Evolutionary conservation across 1,284 basidiomycete genomes (phyloP).

Genomic region (Papiliotrema terrestris): DNA sequence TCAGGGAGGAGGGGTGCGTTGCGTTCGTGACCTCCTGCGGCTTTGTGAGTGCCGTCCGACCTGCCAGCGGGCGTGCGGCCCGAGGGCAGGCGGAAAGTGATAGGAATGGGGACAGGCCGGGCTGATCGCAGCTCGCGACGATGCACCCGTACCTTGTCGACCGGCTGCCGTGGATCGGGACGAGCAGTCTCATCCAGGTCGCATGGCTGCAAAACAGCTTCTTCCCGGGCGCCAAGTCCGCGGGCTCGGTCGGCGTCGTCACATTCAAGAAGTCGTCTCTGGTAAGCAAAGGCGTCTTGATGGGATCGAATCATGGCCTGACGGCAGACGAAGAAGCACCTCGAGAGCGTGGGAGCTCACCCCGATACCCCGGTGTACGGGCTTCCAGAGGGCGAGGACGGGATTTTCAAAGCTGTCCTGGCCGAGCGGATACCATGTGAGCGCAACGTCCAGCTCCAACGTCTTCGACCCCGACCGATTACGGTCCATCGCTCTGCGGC

Average conservation of each 20-base stretch:
- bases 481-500: no score
- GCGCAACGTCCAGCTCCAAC: neutral
- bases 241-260: constrained; percentile 23
- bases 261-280: constrained; percentile 22
- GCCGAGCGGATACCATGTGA: constrained; percentile 18
- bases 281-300: constrained; percentile 8
- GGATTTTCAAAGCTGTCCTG: constrained; percentile 21
- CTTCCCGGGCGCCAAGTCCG: constrained; percentile 12
- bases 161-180: constrained; percentile 26
- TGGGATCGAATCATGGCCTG: neutral
- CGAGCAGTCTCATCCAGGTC: constrained; percentile 22
- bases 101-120: neutral
- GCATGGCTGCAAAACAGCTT: constrained; percentile 25
- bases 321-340: constrained; percentile 13
- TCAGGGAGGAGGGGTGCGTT: constrained; percentile 21
- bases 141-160: constrained; percentile 26
- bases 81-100: no score
- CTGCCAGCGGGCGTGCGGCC: neutral
- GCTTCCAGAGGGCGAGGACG: constrained; percentile 14
- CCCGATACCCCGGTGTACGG: constrained; percentile 18
- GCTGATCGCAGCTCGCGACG: constrained; percentile 21
- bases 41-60: constrained; percentile 12
- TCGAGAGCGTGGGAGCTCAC: constrained; percentile 14
- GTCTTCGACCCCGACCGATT: neutral
- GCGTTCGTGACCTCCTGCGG: constrained; percentile 27